phyloP scores from a whole-genome alignment of 345 rosid species.

The Alliaria petiolata region DNA sequence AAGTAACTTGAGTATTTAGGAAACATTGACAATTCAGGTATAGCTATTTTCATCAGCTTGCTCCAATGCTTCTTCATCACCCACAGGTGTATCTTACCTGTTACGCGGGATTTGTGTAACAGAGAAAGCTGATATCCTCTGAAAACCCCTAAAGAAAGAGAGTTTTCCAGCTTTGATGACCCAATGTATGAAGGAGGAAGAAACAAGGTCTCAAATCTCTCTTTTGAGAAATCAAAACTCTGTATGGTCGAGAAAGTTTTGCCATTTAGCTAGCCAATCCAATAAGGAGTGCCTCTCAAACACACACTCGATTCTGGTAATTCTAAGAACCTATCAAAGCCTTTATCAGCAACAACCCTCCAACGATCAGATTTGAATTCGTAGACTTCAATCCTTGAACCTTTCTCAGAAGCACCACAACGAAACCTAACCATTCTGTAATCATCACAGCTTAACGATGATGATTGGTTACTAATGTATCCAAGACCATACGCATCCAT shows the following conservation, averaged over 20 bases:
- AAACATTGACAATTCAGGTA: too few relatives aligned
- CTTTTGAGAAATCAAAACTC: constrained; percentile 6
- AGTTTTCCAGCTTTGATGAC: too few relatives aligned
- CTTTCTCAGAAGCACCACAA: neutral
- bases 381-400: neutral
- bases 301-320: neutral
- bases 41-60: too few relatives aligned
- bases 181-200: constrained; percentile 2
- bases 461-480: neutral
- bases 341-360: neutral
- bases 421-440: constrained; percentile 1
- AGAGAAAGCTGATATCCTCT: too few relatives aligned
- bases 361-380: neutral
- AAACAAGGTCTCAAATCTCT: constrained; percentile 6
- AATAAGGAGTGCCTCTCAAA: constrained; percentile 15
- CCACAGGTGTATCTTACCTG: too few relatives aligned
- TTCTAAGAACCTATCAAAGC: neutral
- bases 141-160: too few relatives aligned
- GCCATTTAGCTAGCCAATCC: neutral
- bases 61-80: too few relatives aligned
- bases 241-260: neutral
- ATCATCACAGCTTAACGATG: neutral
- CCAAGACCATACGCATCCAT: constrained; percentile 10
- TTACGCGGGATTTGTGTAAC: too few relatives aligned
- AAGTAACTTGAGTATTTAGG: too few relatives aligned